Conservation (phyloP, 106 monocot genomes). For the Dendrobium officinale region DNA sequence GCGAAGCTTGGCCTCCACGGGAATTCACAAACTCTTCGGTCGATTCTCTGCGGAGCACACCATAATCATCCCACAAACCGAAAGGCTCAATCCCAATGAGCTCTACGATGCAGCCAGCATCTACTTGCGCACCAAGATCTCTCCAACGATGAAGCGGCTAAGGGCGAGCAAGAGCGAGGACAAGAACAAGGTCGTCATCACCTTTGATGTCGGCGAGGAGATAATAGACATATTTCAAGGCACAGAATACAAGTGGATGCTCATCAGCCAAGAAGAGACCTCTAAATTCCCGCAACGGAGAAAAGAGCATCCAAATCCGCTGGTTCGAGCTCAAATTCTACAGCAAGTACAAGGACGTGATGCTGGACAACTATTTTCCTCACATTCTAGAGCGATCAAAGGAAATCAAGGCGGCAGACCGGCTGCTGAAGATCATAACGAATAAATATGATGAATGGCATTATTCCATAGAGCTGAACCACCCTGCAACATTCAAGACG, state of each 20-base stretch:
- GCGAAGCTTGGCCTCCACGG: slow-evolving; percentile 10
- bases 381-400: slow-evolving; percentile 7
- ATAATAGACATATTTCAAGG: neutral
- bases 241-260: slow-evolving; percentile 4
- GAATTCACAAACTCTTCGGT: neutral
- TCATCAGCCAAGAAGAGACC: neutral
- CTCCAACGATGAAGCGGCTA: slow-evolving; percentile 5
- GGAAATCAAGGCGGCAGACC: slow-evolving; percentile 3
- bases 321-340: slow-evolving; percentile 19
- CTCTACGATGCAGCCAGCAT: slow-evolving; percentile 15
- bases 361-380: slow-evolving; percentile 11
- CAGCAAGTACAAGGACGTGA: slow-evolving; percentile 17
- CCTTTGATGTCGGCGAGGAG: neutral
- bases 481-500: slow-evolving; percentile 29
- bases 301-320: too few species aligned
- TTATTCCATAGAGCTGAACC: slow-evolving; percentile 1
- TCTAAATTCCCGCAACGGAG: neutral
- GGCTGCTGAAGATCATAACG: slow-evolving; percentile 8
- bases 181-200: slow-evolving; percentile 1
- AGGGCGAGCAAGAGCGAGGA: slow-evolving; percentile 15
- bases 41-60: slow-evolving; percentile 7
- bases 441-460: slow-evolving; percentile 12
- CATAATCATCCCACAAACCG: slow-evolving; percentile 18
- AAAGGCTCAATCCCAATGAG: slow-evolving; percentile 10
- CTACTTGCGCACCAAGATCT: slow-evolving; percentile 24